phyloP scores from a whole-genome alignment of 768 basidiomycete species.

The Amanita jacksonii region DNA sequence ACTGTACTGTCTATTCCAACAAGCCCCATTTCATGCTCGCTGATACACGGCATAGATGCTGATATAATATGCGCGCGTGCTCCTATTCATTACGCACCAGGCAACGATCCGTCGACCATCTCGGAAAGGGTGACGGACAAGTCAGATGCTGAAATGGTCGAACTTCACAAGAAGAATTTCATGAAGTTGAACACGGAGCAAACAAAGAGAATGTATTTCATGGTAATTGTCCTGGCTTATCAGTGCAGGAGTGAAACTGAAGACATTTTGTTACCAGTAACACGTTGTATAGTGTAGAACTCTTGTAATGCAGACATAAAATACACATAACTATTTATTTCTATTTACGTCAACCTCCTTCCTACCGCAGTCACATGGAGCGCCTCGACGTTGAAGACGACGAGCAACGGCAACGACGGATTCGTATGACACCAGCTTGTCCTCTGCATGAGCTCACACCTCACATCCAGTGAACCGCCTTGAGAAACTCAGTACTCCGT shows the following conservation, averaged over 20 bases:
- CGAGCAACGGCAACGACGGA: constrained; percentile 7
- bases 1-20: constrained; percentile 59
- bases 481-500: constrained; percentile 25
- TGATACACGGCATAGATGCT: constrained; percentile 51
- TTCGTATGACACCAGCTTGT: not conserved
- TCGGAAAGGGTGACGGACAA: constrained; percentile 33
- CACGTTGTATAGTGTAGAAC: not conserved
- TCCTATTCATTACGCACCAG: constrained; percentile 71
- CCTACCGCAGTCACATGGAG: constrained; percentile 1
- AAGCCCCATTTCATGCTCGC: too few species aligned
- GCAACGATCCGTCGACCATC: constrained; percentile 47
- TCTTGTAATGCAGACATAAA: constrained; percentile 2
- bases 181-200: constrained; percentile 46
- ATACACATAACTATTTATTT: not conserved
- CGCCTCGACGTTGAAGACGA: constrained; percentile 10
- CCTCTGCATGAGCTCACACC: not conserved
- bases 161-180: constrained; percentile 43
- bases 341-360: not conserved
- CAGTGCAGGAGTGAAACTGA: not conserved
- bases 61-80: constrained; percentile 77
- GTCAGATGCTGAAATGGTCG: constrained; percentile 31
- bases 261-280: not conserved
- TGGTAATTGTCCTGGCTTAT: constrained; percentile 19
- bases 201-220: constrained; percentile 51
- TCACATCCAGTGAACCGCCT: constrained; percentile 28